These are phyloP conservation scores for Ilyonectria sp. DNA, from an alignment of 2,329 filamentous ascomycete species.

Conservation along the genomic window DNA sequence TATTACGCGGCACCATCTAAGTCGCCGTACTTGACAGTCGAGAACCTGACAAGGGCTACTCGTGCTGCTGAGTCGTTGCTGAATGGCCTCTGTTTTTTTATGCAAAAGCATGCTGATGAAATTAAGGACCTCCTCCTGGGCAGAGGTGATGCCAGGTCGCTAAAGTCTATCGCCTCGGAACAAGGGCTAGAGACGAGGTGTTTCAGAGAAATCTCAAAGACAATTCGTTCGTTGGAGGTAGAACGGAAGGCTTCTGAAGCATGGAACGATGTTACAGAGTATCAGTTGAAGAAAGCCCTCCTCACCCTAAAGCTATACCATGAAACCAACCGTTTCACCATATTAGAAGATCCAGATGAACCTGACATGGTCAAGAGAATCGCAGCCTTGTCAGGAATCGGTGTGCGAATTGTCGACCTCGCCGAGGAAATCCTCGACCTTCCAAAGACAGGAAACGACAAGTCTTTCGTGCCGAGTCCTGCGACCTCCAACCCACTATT, in stretches of 20 bases:
- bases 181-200: slow-evolving; percentile 13
- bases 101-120: slow-evolving; percentile 16
- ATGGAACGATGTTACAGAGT: background rate
- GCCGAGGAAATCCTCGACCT: slow-evolving; percentile 4
- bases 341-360: slow-evolving; percentile 28
- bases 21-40: background rate
- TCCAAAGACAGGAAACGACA: background rate
- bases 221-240: background rate
- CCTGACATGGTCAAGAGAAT: slow-evolving; percentile 1
- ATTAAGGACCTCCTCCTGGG: slow-evolving; percentile 8
- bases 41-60: background rate
- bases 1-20: slow-evolving; percentile 19
- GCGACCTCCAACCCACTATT: background rate
- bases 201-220: slow-evolving; percentile 22
- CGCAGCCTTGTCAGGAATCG: background rate
- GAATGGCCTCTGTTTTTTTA: slow-evolving; percentile 9
- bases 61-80: slow-evolving; percentile 21
- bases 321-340: slow-evolving; percentile 10
- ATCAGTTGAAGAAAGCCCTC: background rate
- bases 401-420: background rate
- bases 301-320: slow-evolving; percentile 21
- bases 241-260: background rate
- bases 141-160: background rate
- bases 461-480: background rate
- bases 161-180: background rate